phyloP scores from a whole-genome alignment of 1,139 yeast species.

The Protomyces macrosporus region DNA sequence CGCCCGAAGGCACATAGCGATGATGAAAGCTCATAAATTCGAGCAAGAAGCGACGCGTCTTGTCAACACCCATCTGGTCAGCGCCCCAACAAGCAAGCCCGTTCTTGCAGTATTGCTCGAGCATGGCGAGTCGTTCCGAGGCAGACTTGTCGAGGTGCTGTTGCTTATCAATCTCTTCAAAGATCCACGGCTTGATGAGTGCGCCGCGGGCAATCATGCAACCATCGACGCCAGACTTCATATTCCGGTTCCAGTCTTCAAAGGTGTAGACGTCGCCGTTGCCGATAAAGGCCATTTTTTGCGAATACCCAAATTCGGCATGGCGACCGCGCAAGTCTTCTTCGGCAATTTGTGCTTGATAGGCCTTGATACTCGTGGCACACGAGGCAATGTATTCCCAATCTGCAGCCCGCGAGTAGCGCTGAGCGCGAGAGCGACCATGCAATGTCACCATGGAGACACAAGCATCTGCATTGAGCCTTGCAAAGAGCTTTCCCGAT shows the following conservation, averaged over 20 bases:
- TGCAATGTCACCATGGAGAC: conserved; percentile 90
- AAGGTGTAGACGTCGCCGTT: conserved; percentile 87
- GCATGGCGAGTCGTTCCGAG: conserved; percentile 74
- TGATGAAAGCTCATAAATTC: conserved; percentile 92
- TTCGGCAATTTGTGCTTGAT: conserved; percentile 13
- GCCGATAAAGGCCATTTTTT: conserved; percentile 53
- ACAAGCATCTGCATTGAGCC: conserved; percentile 70
- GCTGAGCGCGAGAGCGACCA: conserved; percentile 92
- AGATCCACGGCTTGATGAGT: conserved; percentile 96
- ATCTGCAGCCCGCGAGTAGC: conserved; percentile 85
- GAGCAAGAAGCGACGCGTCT: conserved; percentile 84
- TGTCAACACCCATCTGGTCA: conserved; percentile 87
- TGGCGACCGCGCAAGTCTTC: conserved; percentile 21
- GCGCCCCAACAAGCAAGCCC: conserved; percentile 98
- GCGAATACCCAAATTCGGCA: conserved; percentile 41
- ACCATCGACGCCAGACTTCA: conserved; percentile 70
- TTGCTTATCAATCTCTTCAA: conserved; percentile 85
- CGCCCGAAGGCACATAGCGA: conserved; percentile 89
- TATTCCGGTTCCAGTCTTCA: conserved; percentile 84
- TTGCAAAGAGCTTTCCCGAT: conserved; percentile 67
- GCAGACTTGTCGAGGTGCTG: conserved; percentile 88
- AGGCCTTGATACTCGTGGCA: conserved; percentile 30
- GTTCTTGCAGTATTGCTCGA: conserved; percentile 61
- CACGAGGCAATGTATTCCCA: conserved; percentile 76
- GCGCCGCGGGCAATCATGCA: conserved; percentile 99